Evolutionary conservation across 2,329 filamentous ascomycete species (phyloP).

Genomic region (Aureobasidium namibiae): DNA sequence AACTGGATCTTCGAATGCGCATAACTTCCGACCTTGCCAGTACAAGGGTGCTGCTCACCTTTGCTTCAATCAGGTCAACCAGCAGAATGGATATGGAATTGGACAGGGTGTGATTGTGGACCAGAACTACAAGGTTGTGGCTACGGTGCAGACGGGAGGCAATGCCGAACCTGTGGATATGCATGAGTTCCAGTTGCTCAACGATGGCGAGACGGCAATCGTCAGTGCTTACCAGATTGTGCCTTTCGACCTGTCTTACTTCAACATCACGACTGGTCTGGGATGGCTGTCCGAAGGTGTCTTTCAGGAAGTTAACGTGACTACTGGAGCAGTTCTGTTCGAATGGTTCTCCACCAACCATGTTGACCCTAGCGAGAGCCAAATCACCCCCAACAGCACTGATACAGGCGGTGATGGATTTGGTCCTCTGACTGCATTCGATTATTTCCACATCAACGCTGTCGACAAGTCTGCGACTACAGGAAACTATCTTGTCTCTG

Average conservation of each 20-base stretch:
- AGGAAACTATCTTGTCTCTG: conserved; percentile 46
- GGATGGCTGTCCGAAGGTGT: conserved; percentile 36
- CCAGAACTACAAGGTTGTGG: conserved; percentile 35
- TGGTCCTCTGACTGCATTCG: conserved; percentile 35
- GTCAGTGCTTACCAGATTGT: conserved; percentile 20
- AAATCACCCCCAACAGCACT: conserved; percentile 28
- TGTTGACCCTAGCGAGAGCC: conserved; percentile 36
- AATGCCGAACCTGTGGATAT: conserved; percentile 29
- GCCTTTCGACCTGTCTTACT: conserved; percentile 33
- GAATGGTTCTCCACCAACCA: conserved; percentile 49
- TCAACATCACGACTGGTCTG: conserved; percentile 27
- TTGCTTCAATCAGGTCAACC: conserved; percentile 38
- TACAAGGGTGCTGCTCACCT: conserved; percentile 37
- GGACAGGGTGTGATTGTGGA: conserved; percentile 41
- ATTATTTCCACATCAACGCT: conserved; percentile 49
- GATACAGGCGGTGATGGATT: conserved; percentile 34
- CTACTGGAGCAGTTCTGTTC: conserved; percentile 45
- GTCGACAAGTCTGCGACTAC: conserved; percentile 37
- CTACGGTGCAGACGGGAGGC: conserved; percentile 28
- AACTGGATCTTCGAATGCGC: conserved; percentile 34
- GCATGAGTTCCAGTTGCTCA: conserved; percentile 38
- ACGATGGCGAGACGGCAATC: conserved; percentile 28
- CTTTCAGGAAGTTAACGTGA: conserved; percentile 34
- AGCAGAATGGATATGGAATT: conserved; percentile 37
- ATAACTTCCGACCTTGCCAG: conserved; percentile 37